Conservation (phyloP, 1,284 basidiomycete genomes). For the Leccinum insolens region DNA sequence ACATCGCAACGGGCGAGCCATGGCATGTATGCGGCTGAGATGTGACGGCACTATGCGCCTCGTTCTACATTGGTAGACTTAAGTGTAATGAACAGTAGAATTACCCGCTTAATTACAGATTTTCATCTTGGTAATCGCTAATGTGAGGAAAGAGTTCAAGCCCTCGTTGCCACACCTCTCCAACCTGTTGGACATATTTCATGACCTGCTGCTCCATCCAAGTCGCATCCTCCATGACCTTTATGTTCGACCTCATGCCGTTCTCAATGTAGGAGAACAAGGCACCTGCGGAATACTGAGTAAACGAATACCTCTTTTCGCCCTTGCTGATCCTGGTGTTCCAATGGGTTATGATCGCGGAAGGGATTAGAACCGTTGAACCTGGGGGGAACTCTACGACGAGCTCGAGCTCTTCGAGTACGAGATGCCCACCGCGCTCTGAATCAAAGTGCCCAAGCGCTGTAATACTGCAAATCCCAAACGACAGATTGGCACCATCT, state of each 20-base stretch:
- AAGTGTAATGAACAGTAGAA: not conserved
- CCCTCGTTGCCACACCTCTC: not conserved
- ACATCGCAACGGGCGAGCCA: not conserved
- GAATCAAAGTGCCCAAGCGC: conserved; percentile 10
- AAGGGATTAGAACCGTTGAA: not conserved
- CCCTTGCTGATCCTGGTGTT: not conserved
- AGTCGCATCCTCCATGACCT: not conserved
- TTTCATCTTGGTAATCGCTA: not conserved
- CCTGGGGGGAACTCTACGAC: conserved; percentile 19
- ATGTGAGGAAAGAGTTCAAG: not conserved
- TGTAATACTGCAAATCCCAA: conserved; percentile 17
- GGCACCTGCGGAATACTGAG: not conserved
- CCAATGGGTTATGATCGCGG: not conserved
- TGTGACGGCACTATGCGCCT: not conserved
- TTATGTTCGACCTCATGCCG: not conserved
- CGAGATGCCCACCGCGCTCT: conserved; percentile 10
- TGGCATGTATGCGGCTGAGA: not conserved
- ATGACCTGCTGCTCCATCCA: not conserved
- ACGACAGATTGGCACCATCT: conserved; percentile 9
- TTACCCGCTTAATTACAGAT: not conserved
- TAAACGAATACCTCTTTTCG: not conserved
- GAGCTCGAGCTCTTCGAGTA: conserved; percentile 10
- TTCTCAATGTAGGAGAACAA: not conserved
- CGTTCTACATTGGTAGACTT: not conserved
- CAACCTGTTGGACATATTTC: not conserved